These are phyloP conservation scores for Trametes maxima DNA, from an alignment of 768 basidiomycete species.

Conservation along the genomic window DNA sequence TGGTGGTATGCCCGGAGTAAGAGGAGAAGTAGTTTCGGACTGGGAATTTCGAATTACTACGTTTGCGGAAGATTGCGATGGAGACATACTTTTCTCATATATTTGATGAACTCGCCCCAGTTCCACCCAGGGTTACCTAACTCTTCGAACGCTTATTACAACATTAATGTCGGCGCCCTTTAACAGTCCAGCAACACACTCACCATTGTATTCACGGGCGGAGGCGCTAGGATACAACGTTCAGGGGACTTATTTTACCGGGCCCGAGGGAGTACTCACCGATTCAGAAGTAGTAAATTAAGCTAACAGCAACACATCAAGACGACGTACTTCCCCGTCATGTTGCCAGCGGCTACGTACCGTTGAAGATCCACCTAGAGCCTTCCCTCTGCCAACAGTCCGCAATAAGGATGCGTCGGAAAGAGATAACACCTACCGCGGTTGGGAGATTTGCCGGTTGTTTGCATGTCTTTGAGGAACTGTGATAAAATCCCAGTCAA, in stretches of 20 bases:
- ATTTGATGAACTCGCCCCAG: constrained; percentile 28
- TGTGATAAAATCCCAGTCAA: constrained; percentile 25
- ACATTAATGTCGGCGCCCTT: background rate
- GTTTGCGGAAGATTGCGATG: no score
- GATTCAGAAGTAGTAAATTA: constrained; percentile 17
- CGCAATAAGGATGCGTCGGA: background rate
- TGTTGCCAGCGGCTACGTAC: constrained; percentile 6
- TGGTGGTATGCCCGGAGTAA: background rate
- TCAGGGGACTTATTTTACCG: background rate
- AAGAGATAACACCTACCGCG: background rate
- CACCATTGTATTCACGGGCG: constrained; percentile 17
- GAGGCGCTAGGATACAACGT: constrained; percentile 2
- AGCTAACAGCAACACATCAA: background rate
- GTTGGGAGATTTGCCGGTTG: constrained; percentile 12
- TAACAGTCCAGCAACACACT: background rate
- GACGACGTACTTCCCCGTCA: no score
- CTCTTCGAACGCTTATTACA: constrained; percentile 13
- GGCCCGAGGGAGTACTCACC: background rate
- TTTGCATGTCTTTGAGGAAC: constrained; percentile 20
- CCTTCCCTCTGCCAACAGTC: constrained; percentile 11
- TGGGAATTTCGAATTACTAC: background rate
- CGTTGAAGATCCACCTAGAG: constrained; percentile 22
- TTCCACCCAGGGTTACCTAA: constrained; percentile 34
- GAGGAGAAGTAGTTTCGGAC: constrained; percentile 9
- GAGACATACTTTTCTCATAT: constrained; percentile 28